Evolutionary conservation across 2,329 filamentous ascomycete species (phyloP).

Genomic region (Trichoderma polysporum): DNA sequence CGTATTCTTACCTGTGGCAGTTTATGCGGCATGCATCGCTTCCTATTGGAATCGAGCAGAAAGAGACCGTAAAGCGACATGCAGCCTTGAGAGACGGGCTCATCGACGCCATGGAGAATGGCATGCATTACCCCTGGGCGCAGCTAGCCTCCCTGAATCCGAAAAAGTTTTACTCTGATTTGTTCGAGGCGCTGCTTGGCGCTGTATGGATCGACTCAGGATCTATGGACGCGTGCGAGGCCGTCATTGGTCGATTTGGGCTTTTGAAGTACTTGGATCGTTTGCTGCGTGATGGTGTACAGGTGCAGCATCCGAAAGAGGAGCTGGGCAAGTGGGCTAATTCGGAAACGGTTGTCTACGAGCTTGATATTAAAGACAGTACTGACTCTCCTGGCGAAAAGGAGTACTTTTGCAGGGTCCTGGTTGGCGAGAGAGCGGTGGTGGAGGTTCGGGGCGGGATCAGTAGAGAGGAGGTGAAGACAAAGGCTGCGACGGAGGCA

Average conservation of each 20-base stretch:
- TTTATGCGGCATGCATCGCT: slow-evolving; percentile 63
- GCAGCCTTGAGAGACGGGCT: slow-evolving; percentile 50
- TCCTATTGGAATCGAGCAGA: slow-evolving; percentile 49
- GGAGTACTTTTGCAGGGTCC: slow-evolving; percentile 47
- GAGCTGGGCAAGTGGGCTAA: slow-evolving; percentile 61
- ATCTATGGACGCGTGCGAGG: slow-evolving; percentile 56
- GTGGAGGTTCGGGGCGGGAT: slow-evolving; percentile 47
- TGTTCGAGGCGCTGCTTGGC: slow-evolving; percentile 78
- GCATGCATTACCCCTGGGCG: slow-evolving; percentile 71
- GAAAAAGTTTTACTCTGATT: slow-evolving; percentile 78
- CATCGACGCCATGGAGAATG: slow-evolving; percentile 47
- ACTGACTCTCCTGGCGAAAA: slow-evolving; percentile 26
- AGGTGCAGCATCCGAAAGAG: slow-evolving; percentile 66
- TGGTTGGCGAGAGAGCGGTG: slow-evolving; percentile 48
- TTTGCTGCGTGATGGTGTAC: slow-evolving; percentile 58
- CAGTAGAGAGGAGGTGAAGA: slow-evolving; percentile 52
- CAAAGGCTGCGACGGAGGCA: slow-evolving; percentile 55
- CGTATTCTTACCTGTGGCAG: slow-evolving; percentile 57
- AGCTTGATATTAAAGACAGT: slow-evolving; percentile 31
- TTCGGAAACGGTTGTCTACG: slow-evolving; percentile 55
- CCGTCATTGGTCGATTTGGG: slow-evolving; percentile 62
- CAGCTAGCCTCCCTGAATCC: slow-evolving; percentile 63
- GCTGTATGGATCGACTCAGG: slow-evolving; percentile 83
- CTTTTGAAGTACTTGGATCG: slow-evolving; percentile 63
- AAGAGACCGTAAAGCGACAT: slow-evolving; percentile 46